Percentiles rank a stretch among this genome's conserved stretches.
phyloP scores from a whole-genome alignment of 2,329 filamentous ascomycete species.

The Cladophialophora immunda region DNA sequence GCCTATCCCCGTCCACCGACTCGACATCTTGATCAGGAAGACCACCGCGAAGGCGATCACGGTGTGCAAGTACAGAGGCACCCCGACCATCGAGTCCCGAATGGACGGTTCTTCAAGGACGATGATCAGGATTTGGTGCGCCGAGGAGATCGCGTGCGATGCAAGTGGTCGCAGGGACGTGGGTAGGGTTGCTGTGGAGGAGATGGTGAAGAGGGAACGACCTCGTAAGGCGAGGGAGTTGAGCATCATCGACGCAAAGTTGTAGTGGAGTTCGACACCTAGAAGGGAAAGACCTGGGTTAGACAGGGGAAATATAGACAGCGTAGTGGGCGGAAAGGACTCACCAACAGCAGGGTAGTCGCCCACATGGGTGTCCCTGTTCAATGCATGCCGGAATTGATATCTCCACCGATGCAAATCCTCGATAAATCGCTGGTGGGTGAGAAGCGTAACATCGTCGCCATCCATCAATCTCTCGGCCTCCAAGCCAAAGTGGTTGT shows the following conservation, averaged over 20 bases:
- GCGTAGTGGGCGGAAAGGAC: neutral
- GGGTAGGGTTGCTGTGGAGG: slow-evolving; percentile 43
- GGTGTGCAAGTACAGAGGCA: slow-evolving; percentile 54
- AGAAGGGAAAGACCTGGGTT: slow-evolving; percentile 31
- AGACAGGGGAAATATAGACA: neutral
- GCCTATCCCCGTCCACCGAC: slow-evolving; percentile 39
- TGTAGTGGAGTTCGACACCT: slow-evolving; percentile 61
- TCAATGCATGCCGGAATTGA: slow-evolving; percentile 51
- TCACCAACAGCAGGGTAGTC: slow-evolving; percentile 41
- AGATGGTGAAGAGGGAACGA: slow-evolving; percentile 54
- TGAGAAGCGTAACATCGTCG: slow-evolving; percentile 48
- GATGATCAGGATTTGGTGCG: slow-evolving; percentile 57
- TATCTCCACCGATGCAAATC: slow-evolving; percentile 62
- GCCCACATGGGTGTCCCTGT: slow-evolving; percentile 38
- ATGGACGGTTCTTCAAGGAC: slow-evolving; percentile 59
- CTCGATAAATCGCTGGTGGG: slow-evolving; percentile 57
- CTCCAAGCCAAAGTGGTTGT: slow-evolving; percentile 65
- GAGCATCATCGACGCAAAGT: slow-evolving; percentile 63
- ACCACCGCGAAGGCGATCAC: slow-evolving; percentile 58
- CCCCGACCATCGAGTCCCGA: slow-evolving; percentile 58
- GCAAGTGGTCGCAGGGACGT: slow-evolving; percentile 42
- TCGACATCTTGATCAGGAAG: slow-evolving; percentile 53
- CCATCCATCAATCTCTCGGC: slow-evolving; percentile 42
- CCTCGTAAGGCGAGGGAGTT: slow-evolving; percentile 55
- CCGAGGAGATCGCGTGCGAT: slow-evolving; percentile 58